Evolutionary conservation across 2,329 filamentous ascomycete species (phyloP).

Genomic region (Microcyclospora pomicola): DNA sequence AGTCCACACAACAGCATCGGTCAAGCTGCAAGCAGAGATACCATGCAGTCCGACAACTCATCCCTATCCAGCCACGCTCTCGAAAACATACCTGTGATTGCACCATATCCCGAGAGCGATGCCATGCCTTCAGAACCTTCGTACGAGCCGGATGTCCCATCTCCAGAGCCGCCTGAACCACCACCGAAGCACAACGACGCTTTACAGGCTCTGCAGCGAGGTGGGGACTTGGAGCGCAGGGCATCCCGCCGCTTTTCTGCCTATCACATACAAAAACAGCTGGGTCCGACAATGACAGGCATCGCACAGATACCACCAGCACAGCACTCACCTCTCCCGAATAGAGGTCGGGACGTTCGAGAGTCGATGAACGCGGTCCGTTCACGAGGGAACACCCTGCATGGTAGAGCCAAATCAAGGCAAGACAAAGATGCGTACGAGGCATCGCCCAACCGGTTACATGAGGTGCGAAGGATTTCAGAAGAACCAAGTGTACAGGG

Average conservation of each 20-base stretch:
- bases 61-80: conserved; percentile 62
- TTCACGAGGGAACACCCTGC: conserved; percentile 38
- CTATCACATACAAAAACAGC: conserved; percentile 90
- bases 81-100: conserved; percentile 61
- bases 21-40: conserved; percentile 16
- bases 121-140: conserved; percentile 27
- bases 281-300: conserved; percentile 66
- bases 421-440: conserved; percentile 32
- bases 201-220: conserved; percentile 76
- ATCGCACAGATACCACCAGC: conserved; percentile 70
- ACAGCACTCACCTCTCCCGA: conserved; percentile 71
- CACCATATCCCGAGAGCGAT: conserved; percentile 56
- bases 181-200: conserved; percentile 79
- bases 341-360: conserved; percentile 67
- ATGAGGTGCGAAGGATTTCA: conserved; percentile 40
- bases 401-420: conserved; percentile 16
- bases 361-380: conserved; percentile 69
- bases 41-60: conserved; percentile 36
- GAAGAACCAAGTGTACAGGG: conserved; percentile 43
- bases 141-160: conserved; percentile 23
- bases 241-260: conserved; percentile 89
- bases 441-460: conserved; percentile 45
- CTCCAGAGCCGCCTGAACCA: conserved; percentile 48
- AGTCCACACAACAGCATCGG: conserved; percentile 22
- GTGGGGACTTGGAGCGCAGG: conserved; percentile 80